Evolutionary conservation across 768 basidiomycete species (phyloP), one percentile per base, ranked within the genome.

Genomic region (Brasilioporus rufonigricans): DNA sequence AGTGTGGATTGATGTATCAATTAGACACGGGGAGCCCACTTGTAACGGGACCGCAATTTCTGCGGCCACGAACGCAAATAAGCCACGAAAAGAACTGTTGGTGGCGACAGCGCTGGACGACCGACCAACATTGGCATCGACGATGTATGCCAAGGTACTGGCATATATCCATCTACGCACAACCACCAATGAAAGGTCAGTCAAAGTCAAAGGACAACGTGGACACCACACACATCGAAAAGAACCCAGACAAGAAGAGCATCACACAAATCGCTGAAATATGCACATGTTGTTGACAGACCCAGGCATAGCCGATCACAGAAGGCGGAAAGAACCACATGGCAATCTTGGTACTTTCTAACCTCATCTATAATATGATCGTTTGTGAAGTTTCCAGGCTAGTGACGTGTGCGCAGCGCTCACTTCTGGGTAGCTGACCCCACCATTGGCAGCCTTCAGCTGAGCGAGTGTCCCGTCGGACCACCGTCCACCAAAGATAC

Each of bases 81-180:
- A 16, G 0, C 93, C 91, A 27, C 93, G 81, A 68, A 89, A 87
- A 21, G 80, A 80, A 45, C 85, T 85, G 68, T 95, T 95, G 33
- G 80, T 73, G 0, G 93, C 91, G 8, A 84, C 81, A 0, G 89
- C 91, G 2, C 83, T 84, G 0, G 90, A 87, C 0, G 90, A 90
- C 16, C 85, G 80, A 7, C 93, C 93, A 3, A 77, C 76, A 61
- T 95, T 97, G 10, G 91, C 84, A 65, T 97, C 93, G 3, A 94
- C 91, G 32, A 95, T 81, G 65, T 93, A 95, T 0, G 93, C 87
- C 31, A 97, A 73, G 0, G 88, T 86, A 40, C 83, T 85, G 1
- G 85, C 73, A 66, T 89, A 89, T 47, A 85, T 82, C 70, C 77
- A 77, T 65, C 80, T 83, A 14, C 35, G 5, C n/a, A 35, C 3